phyloP scores from a whole-genome alignment of 1,284 basidiomycete species.

The Cryptococcus hybrid region DNA sequence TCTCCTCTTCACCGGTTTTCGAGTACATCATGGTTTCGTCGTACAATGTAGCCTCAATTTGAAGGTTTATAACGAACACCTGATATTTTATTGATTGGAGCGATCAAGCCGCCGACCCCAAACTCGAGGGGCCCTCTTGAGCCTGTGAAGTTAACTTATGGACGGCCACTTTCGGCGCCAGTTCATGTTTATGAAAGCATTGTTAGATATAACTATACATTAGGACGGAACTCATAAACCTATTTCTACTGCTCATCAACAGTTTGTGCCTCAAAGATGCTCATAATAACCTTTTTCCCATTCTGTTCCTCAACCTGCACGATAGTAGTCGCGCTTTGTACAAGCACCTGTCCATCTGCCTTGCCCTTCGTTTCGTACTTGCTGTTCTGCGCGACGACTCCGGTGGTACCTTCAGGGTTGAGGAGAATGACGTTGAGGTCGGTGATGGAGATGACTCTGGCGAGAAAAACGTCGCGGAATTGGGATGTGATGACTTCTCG shows the following conservation, averaged over 20 bases:
- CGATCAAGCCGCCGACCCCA: no score
- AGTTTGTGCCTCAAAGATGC: constrained; percentile 13
- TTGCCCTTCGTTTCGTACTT: constrained; percentile 10
- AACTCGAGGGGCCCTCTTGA: no score
- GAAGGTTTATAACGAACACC: no score
- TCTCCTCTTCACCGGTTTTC: no score
- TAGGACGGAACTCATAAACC: no score
- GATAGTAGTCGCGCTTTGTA: constrained; percentile 14
- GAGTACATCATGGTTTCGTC: no score
- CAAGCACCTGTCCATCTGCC: constrained; percentile 1
- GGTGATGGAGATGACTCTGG: constrained; percentile 5
- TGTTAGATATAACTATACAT: no score
- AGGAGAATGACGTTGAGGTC: constrained; percentile 11
- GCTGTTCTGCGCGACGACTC: constrained; percentile 9
- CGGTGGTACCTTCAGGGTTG: background rate
- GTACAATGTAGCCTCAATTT: no score
- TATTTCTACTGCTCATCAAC: background rate
- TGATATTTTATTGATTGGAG: no score
- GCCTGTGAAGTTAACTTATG: no score
- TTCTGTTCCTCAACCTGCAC: constrained; percentile 9
- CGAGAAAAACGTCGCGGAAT: constrained; percentile 7
- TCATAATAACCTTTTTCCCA: constrained; percentile 9
- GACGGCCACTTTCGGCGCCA: no score
- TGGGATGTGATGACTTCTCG: constrained; percentile 7
- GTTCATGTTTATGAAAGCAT: no score